Conservation (phyloP, 1,139 yeast species). For the Diutina scorzettiae region DNA sequence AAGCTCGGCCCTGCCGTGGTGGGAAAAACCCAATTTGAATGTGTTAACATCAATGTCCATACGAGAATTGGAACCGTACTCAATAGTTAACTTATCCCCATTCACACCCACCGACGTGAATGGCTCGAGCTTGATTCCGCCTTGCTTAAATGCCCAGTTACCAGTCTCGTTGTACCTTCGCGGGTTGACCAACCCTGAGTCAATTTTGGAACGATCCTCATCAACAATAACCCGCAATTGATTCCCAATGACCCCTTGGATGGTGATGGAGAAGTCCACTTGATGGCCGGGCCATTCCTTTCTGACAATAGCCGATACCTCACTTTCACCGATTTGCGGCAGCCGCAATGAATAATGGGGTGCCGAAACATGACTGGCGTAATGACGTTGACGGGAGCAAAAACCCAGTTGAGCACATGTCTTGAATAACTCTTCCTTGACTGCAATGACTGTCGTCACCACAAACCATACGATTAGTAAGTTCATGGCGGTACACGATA, state of each 20-base stretch:
- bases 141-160: conserved; percentile 40
- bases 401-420: conserved; percentile 77
- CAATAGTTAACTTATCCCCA: conserved; percentile 16
- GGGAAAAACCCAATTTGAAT: conserved; percentile 26
- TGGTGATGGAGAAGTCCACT: conserved; percentile 33
- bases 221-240: conserved; percentile 51
- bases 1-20: conserved; percentile 23
- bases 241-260: conserved; percentile 42
- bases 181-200: conserved; percentile 18
- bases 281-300: conserved; percentile 31
- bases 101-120: conserved; percentile 9
- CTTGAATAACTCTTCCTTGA: conserved; percentile 63
- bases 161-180: conserved; percentile 51
- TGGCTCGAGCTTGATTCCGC: conserved; percentile 1
- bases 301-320: conserved; percentile 25
- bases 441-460: conserved; percentile 23
- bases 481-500: not conserved
- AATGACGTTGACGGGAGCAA: conserved; percentile 70
- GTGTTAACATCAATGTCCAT: conserved; percentile 37
- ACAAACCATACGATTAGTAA: not conserved
- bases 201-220: conserved; percentile 34
- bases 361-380: conserved; percentile 36
- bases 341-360: conserved; percentile 47
- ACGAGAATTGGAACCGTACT: conserved; percentile 29
- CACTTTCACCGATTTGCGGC: conserved; percentile 19